phyloP scores from a whole-genome alignment of 495 filamentous ascomycete genomes.

The Podospora comata region DNA sequence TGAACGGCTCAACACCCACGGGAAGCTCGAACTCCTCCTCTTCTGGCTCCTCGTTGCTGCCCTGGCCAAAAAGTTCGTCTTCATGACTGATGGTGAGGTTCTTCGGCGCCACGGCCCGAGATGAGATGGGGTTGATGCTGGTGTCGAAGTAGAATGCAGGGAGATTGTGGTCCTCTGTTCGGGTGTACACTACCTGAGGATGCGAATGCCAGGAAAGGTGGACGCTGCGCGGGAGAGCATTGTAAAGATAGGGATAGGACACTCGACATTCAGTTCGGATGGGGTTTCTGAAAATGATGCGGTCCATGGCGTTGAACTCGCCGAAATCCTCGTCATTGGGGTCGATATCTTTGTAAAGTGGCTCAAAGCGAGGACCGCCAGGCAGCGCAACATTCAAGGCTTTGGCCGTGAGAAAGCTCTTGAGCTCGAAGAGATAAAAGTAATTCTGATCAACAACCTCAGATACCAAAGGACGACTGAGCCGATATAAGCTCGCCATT shows the following conservation, averaged over 20 bases:
- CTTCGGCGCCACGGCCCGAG: constrained; percentile 88
- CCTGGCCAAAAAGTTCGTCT: constrained; percentile 87
- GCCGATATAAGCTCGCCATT: constrained; percentile 91
- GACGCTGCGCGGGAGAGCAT: constrained; percentile 91
- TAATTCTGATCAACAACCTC: constrained; percentile 96
- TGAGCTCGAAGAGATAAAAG: constrained; percentile 95
- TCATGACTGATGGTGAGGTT: constrained; percentile 91
- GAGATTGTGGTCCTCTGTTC: constrained; percentile 81
- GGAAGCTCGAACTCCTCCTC: constrained; percentile 83
- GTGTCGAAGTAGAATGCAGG: constrained; percentile 98
- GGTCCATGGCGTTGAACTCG: constrained; percentile 99
- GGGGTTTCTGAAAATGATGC: constrained; percentile 96
- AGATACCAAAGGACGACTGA: constrained; percentile 86
- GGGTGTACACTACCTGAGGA: constrained; percentile 87
- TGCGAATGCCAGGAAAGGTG: constrained; percentile 91
- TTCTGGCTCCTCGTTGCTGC: constrained; percentile 73
- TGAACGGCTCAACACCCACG: constrained; percentile 76
- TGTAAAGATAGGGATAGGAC: constrained; percentile 91
- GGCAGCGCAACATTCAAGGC: constrained; percentile 96
- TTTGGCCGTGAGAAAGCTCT: constrained; percentile 94
- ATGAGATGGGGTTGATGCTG: constrained; percentile 95
- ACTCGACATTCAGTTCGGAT: constrained; percentile 96
- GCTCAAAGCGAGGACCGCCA: constrained; percentile 95
- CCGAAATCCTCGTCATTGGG: constrained; percentile 99
- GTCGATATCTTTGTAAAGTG: constrained; percentile 97